These are phyloP conservation scores for Setomelanomma holmii DNA, from an alignment of 2,329 filamentous ascomycete genomes.

Conservation along the genomic window DNA sequence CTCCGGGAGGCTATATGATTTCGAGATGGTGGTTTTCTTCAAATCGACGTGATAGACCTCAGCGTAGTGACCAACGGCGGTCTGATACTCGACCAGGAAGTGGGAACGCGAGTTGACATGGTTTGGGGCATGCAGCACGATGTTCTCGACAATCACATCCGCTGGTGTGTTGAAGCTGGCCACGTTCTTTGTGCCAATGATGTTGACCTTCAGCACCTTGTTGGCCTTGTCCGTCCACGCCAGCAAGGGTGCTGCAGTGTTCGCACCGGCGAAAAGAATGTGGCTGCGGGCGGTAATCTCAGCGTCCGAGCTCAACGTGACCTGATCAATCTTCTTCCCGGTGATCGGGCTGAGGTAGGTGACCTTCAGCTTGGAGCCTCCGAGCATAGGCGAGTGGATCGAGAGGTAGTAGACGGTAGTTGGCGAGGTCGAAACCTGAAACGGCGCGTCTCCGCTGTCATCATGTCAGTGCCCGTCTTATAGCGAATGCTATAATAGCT, in stretches of 20 bases:
- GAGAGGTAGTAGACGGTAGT: constrained; percentile 78
- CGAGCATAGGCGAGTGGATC: constrained; percentile 69
- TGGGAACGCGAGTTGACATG: constrained; percentile 75
- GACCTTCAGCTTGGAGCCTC: constrained; percentile 77
- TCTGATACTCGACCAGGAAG: constrained; percentile 84
- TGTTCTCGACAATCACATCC: constrained; percentile 54
- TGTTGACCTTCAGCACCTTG: constrained; percentile 72
- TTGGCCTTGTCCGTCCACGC: constrained; percentile 73
- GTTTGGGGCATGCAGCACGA: constrained; percentile 75
- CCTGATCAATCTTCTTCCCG: constrained; percentile 75
- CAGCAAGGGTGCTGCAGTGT: constrained; percentile 75
- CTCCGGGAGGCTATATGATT: constrained; percentile 80
- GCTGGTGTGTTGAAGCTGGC: constrained; percentile 54
- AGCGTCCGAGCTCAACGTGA: constrained; percentile 74
- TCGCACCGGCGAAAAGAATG: constrained; percentile 77
- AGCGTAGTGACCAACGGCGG: constrained; percentile 74
- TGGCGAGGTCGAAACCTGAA: constrained; percentile 75
- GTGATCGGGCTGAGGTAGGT: constrained; percentile 74
- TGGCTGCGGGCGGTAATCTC: constrained; percentile 71
- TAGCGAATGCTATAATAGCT: constrained; percentile 5
- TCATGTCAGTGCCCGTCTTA: constrained; percentile 13
- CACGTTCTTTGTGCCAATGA: constrained; percentile 62
- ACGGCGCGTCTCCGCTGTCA: constrained; percentile 70
- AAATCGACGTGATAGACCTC: constrained; percentile 86
- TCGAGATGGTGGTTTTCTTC: constrained; percentile 71